Percentiles rank a stretch among this genome's conserved stretches.
Evolutionary conservation across 2,329 filamentous ascomycete species (phyloP).

Genomic region (Nothomitra cinnamomea): DNA sequence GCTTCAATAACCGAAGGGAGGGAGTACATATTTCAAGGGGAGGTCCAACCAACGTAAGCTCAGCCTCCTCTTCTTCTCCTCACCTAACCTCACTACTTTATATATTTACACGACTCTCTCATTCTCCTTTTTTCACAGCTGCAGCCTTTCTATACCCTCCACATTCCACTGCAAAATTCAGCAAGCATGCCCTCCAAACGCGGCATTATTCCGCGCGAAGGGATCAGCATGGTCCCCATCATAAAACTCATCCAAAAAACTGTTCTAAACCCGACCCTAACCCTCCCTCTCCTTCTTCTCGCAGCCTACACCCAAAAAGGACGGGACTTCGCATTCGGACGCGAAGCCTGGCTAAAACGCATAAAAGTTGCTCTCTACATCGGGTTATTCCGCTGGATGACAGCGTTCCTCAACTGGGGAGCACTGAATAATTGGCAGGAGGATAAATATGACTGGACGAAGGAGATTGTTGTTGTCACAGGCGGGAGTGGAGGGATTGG

Average conservation of each 20-base stretch:
- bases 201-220: neutral
- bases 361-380: constrained; percentile 37
- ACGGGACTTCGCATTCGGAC: constrained; percentile 33
- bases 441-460: constrained; percentile 34
- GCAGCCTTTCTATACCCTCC: too few species aligned
- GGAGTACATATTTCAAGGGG: too few species aligned
- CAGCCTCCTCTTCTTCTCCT: too few species aligned
- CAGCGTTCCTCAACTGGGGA: constrained; percentile 33
- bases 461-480: constrained; percentile 56
- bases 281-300: constrained; percentile 45
- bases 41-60: too few species aligned
- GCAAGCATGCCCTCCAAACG: neutral
- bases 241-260: constrained; percentile 38
- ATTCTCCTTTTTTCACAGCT: too few species aligned
- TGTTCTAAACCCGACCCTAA: constrained; percentile 44
- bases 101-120: too few species aligned
- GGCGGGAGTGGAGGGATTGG: constrained; percentile 63
- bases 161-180: too few species aligned
- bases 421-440: constrained; percentile 27
- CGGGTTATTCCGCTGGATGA: constrained; percentile 32
- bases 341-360: constrained; percentile 32
- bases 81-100: too few species aligned
- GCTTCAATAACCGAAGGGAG: too few species aligned
- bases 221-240: neutral
- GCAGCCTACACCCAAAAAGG: constrained; percentile 47